These are phyloP conservation scores for Cystobasidium onofrii DNA, from an alignment of 768 basidiomycete species.

Conservation along the genomic window DNA sequence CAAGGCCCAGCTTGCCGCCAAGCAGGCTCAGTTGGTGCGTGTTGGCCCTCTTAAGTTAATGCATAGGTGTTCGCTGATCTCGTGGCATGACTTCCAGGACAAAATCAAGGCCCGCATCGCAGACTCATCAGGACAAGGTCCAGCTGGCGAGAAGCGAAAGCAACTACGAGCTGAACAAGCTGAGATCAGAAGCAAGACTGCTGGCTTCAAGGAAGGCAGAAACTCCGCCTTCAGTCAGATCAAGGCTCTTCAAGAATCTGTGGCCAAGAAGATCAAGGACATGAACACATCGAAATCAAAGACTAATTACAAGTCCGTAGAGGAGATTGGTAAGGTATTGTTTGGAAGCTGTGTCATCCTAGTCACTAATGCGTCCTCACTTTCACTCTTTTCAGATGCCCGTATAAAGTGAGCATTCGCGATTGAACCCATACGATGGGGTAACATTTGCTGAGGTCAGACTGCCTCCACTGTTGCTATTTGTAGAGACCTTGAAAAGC, in stretches of 20 bases:
- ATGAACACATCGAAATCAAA: slow-evolving; percentile 73
- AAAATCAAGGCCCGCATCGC: slow-evolving; percentile 18
- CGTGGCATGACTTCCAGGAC: neutral
- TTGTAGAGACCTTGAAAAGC: slow-evolving; percentile 54
- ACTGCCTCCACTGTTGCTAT: neutral
- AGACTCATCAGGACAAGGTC: slow-evolving; percentile 43
- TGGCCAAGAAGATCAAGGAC: slow-evolving; percentile 84
- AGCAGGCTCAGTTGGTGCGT: slow-evolving; percentile 29
- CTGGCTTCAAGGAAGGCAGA: slow-evolving; percentile 62
- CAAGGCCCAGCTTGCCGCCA: slow-evolving; percentile 15
- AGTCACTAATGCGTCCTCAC: too few species aligned
- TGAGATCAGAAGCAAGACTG: slow-evolving; percentile 66
- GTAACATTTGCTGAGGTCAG: neutral
- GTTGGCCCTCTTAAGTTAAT: too few species aligned
- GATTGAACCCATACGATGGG: neutral
- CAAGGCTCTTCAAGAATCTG: slow-evolving; percentile 64
- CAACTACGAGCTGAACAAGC: slow-evolving; percentile 74
- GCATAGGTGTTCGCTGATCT: neutral
- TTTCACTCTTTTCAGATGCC: slow-evolving; percentile 48
- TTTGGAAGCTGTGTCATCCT: too few species aligned
- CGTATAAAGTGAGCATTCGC: slow-evolving; percentile 62
- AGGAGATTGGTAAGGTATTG: slow-evolving; percentile 62
- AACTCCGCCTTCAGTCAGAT: slow-evolving; percentile 68
- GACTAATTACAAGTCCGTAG: slow-evolving; percentile 66
- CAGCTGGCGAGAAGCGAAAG: slow-evolving; percentile 63